Evolutionary conservation across 2,329 filamentous ascomycete species (phyloP).

Genomic region (Xylariomycetidae sp.): DNA sequence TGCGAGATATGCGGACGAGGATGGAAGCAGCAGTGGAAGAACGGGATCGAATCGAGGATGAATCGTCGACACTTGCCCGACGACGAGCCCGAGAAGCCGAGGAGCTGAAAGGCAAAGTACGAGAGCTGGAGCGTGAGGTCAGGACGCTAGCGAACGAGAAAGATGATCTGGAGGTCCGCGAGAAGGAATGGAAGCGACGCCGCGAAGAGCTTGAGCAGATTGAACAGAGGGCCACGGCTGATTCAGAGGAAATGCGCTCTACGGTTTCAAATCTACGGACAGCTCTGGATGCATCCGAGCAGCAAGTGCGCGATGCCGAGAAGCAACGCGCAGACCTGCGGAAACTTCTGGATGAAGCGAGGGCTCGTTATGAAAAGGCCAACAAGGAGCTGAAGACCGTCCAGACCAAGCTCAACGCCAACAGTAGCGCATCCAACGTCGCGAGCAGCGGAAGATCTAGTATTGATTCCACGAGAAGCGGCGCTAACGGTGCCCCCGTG

Average conservation of each 20-base stretch:
- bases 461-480: slow-evolving; percentile 41
- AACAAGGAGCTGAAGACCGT: slow-evolving; percentile 59
- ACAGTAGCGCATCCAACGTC: slow-evolving; percentile 22
- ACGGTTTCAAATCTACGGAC: slow-evolving; percentile 75
- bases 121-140: slow-evolving; percentile 75
- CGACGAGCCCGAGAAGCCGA: slow-evolving; percentile 79
- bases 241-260: slow-evolving; percentile 68
- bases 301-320: slow-evolving; percentile 76
- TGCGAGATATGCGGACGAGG: slow-evolving; percentile 82
- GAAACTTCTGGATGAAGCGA: slow-evolving; percentile 72
- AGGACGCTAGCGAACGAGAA: slow-evolving; percentile 68
- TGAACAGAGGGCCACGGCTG: slow-evolving; percentile 64
- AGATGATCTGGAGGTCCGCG: slow-evolving; percentile 69
- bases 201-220: slow-evolving; percentile 72
- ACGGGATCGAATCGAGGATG: slow-evolving; percentile 86
- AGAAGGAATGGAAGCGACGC: slow-evolving; percentile 69
- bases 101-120: slow-evolving; percentile 72
- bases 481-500: slow-evolving; percentile 23
- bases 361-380: slow-evolving; percentile 72
- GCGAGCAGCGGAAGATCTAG: slow-evolving; percentile 37
- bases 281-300: slow-evolving; percentile 82
- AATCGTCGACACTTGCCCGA: slow-evolving; percentile 72
- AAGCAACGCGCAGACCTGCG: slow-evolving; percentile 74
- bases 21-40: slow-evolving; percentile 93
- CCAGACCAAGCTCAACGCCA: slow-evolving; percentile 39